phyloP scores from a whole-genome alignment of 495 filamentous ascomycete genomes.

The Cryomyces minteri region DNA sequence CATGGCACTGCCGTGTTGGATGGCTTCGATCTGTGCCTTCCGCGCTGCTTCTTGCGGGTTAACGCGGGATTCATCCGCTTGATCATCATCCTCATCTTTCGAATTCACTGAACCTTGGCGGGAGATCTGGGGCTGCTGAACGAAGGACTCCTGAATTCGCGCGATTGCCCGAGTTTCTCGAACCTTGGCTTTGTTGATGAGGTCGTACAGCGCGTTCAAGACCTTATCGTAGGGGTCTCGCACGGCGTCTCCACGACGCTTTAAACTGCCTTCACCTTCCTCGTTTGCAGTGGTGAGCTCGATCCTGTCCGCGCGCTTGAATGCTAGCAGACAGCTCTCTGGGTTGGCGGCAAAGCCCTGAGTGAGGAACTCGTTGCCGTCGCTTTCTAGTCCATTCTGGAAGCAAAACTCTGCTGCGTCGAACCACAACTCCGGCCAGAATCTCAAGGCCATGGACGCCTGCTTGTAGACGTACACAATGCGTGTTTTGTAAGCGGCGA shows the following conservation, averaged over 20 bases:
- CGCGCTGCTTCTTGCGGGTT: slow-evolving; percentile 14
- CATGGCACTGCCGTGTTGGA: slow-evolving; percentile 48
- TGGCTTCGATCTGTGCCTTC: slow-evolving; percentile 40
- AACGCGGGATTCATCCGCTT: slow-evolving; percentile 29
- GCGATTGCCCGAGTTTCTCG: slow-evolving; percentile 53
- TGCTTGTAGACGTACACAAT: slow-evolving; percentile 86
- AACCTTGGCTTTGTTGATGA: slow-evolving; percentile 53
- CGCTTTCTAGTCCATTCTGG: slow-evolving; percentile 46
- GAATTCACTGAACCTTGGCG: slow-evolving; percentile 37
- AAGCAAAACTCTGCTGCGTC: slow-evolving; percentile 90
- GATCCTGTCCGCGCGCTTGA: slow-evolving; percentile 73
- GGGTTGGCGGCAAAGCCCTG: slow-evolving; percentile 79
- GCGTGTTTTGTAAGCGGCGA: slow-evolving; percentile 48
- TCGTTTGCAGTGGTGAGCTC: slow-evolving; percentile 53
- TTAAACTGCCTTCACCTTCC: slow-evolving; percentile 47
- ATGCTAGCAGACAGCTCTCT: slow-evolving; percentile 75
- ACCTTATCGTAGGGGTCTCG: slow-evolving; percentile 68
- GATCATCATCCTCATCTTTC: slow-evolving; percentile 35
- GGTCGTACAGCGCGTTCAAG: slow-evolving; percentile 64
- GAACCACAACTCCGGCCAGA: slow-evolving; percentile 90
- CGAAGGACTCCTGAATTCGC: slow-evolving; percentile 43
- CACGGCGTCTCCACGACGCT: slow-evolving; percentile 51
- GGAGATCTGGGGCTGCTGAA: slow-evolving; percentile 15
- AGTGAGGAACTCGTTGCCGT: slow-evolving; percentile 60
- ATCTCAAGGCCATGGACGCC: slow-evolving; percentile 79